Evolutionary conservation across 202 grass and related monocot species (phyloP), one percentile per base, ranked within the genome.

Genomic region (Carex arenaria): DNA sequence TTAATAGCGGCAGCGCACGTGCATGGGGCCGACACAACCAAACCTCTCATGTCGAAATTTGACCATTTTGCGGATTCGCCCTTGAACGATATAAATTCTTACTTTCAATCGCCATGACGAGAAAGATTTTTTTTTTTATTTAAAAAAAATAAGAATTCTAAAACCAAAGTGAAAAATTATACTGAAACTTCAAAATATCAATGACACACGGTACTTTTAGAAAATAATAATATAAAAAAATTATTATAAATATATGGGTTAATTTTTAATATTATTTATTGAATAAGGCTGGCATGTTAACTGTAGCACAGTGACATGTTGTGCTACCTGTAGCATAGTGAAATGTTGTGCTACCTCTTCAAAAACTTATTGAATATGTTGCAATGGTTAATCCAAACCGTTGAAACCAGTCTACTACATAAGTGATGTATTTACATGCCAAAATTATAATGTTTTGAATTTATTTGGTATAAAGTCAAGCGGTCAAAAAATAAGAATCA

Each of bases 1-100:
- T 67, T 67, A 67, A 82, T 67, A 68, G 28, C 78, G 12, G 22
- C 40, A 67, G 7, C 54, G 52, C 80, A 82, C 80, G 80, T 82
- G 80, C 63, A 66, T 69, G 80, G 80, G 80, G 15, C 63, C 80
- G 14, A 66, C 80, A 30, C 14, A 68, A 66, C 64, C 28, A 43
- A 67, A 49, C 74, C 63, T 49, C 26, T 68, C 23, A 68, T 64
- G 57, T 32, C 28, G 32, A 13, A 34, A 77, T 32, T 77, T 14
- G 38, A 17, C 1, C 5, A 34, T 59, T 77, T 77, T 57, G 14
- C 51, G 15, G 72, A 77, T 34, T 57, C 52, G 1, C 52, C 51
- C 73, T 77, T 77, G 4, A 76, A 57, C 5, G 0, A 56, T 55
- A 49, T 14, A 18, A 10, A 77, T 59, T 59, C 9, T 77, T n/a